Evolutionary conservation across 129 eudicot species (phyloP), one percentile per base, ranked within the genome.

Genomic region (Escallonia rubra): DNA sequence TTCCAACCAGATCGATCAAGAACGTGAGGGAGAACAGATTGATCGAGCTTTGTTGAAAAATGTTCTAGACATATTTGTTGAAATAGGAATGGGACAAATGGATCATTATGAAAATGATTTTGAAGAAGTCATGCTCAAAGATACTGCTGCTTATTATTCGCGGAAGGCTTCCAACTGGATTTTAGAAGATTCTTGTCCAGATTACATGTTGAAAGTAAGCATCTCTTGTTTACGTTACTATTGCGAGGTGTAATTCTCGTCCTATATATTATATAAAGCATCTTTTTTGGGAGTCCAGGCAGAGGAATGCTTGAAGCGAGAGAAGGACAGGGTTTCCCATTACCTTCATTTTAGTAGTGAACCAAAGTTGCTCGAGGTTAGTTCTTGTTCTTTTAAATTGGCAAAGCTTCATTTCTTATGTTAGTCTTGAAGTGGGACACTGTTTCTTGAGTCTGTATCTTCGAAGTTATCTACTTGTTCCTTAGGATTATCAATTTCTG

Each of bases 11-110:
- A 89, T 89, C 75, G 96, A 89, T 80, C 88, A 84, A 80, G 99
- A 93, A 71, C 91, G 99, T 39, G 99, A 93, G 62, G 99, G 99
- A 60, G 96, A 85, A 71, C 99, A 89, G 78, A 93, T 93, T 76
- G 99, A 93, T 68, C 81, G 99, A 73, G 99, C 99, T 43, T 69
- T 93, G 16, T 76, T 93, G 64, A 93, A 93, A 84, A 93, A 93
- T 76, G 99, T 93, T 59, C 66, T 93, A 42, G 99, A 93, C 71
- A 93, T 93, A 72, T 93, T 84, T 81, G 99, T 93, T 69, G 99
- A 93, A 73, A 93, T 93, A 72, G 95, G 99, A 58, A 86, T 89
- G 99, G 90, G 96, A 52, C 92, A 80, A 67, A 93, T 89, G 96
- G 92, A 86, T 59, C 72, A 72, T 47, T 93, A 93, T 62, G 99